Base-by-base conservation (phyloP, 2,329 filamentous ascomycete genomes). In the Verticillium tricorpus region DNA sequence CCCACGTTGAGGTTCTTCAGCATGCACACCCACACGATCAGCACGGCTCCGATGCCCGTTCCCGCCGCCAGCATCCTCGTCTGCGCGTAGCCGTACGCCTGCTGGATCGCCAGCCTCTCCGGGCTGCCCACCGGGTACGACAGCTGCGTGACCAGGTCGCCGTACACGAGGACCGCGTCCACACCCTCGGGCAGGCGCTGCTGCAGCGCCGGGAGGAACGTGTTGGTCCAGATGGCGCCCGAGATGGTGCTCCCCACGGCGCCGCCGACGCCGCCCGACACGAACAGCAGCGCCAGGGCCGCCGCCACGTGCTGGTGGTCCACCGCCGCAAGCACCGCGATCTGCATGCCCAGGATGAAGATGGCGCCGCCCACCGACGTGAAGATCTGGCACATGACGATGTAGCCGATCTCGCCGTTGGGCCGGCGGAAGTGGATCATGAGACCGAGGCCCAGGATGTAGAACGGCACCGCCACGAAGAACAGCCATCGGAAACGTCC, bases 61-160 rank as follows among this genome's bases (percentile, higher is more conserved):
- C 73, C 74, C 0, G 72, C 72, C n/a, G 71, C 70, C 34, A 83
- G 69, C 79, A 84, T 81, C n/a, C 75, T 70, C 39, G 75, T 74
- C 72, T 84, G 81, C 0, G 80, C 78, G 62, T 81, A 80, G 1
- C 75, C 80, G 63, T 89, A 89, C 0, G 86, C 82, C 8, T 76
- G 69, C 67, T 87, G 85, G 66, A 89, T 88, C 0, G 79, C 86
- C 15, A 76, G 60, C 1, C 85, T 71, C 12, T 74, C 74, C 0
- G 75, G 71, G 9, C 68, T 77, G 1, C 82, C 83, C 7, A 77
- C 66, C 0, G 76, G 72, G 65, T 85, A 86, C 58, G 70, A 72
- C 1, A 85, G 70, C 65, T 89, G 86, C 8, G 76, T 77, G 1
- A 72, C 72, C 40, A 89, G 66, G 65, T 81, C 79, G 7, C 78